A percentile compares a stretch with the other conserved stretches of the same genome.
These are phyloP conservation scores for Ammopiptanthus mongolicus DNA, from an alignment of 306 rosid genomes.

Conservation along the genomic window DNA sequence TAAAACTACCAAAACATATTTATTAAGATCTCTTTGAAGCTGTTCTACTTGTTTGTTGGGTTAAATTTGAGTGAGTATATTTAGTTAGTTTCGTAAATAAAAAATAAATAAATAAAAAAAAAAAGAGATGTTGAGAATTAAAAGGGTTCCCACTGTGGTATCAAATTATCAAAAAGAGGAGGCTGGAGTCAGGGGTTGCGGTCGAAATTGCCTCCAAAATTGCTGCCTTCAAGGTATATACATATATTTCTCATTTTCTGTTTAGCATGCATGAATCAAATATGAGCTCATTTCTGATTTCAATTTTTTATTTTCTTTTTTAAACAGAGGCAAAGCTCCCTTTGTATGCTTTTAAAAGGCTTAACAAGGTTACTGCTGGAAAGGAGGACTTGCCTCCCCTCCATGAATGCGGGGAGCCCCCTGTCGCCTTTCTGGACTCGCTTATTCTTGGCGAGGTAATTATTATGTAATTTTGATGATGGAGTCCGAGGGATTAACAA, in stretches of 20 bases:
- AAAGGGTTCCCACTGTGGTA: slow-evolving; percentile 88
- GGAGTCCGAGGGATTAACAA: background rate
- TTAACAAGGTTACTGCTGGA: slow-evolving; percentile 29
- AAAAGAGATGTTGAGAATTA: slow-evolving; percentile 64
- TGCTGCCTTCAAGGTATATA: slow-evolving; percentile 90
- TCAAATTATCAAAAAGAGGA: slow-evolving; percentile 90
- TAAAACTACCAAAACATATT: too few species aligned
- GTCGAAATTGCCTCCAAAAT: slow-evolving; percentile 66
- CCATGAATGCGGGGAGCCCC: slow-evolving; percentile 46
- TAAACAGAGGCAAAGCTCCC: slow-evolving; percentile 81
- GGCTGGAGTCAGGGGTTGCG: slow-evolving; percentile 61
- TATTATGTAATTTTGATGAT: background rate
- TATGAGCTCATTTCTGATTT: background rate
- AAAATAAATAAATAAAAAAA: slow-evolving; percentile 8
- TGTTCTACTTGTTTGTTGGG: background rate
- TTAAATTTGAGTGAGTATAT: slow-evolving; percentile 1
- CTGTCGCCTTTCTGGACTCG: slow-evolving; percentile 73
- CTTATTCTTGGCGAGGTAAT: slow-evolving; percentile 82
- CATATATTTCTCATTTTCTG: background rate
- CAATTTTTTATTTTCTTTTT: background rate
- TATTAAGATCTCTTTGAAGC: slow-evolving; percentile 12
- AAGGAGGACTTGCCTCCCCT: slow-evolving; percentile 15
- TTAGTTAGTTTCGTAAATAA: background rate
- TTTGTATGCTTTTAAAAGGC: slow-evolving; percentile 70
- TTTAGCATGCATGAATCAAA: background rate